Conservation (phyloP, 2,329 filamentous ascomycete species). For the Aspergillus vadensis region DNA sequence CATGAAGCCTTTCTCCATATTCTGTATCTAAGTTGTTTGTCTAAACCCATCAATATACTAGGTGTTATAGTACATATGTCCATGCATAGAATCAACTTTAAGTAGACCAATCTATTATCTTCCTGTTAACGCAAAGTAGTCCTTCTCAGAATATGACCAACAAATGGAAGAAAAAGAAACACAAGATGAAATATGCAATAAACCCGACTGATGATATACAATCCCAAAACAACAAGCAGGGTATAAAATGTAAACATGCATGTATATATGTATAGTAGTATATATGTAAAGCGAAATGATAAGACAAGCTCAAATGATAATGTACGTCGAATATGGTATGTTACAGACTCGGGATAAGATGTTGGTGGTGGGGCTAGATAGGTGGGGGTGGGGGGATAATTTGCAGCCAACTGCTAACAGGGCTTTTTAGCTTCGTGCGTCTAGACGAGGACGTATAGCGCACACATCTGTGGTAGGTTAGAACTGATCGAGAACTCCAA, state of each 20-base stretch:
- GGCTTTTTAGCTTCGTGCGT: background rate
- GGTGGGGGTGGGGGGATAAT: too few relatives aligned
- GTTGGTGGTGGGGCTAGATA: background rate
- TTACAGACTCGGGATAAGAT: background rate
- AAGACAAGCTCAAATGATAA: background rate
- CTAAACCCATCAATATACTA: too few relatives aligned
- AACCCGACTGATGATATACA: background rate
- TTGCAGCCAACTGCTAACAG: too few relatives aligned
- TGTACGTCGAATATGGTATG: background rate
- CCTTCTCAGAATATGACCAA: too few relatives aligned
- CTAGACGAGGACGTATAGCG: slow-evolving; percentile 61
- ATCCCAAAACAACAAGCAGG: background rate
- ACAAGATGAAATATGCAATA: background rate
- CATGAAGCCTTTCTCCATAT: too few relatives aligned
- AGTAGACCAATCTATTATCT: too few relatives aligned
- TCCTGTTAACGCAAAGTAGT: too few relatives aligned
- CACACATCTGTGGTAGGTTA: slow-evolving; percentile 53
- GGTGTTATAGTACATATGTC: too few relatives aligned
- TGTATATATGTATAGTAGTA: background rate
- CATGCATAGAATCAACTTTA: too few relatives aligned
- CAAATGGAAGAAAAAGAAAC: background rate
- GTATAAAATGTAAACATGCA: background rate
- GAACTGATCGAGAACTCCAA: too few relatives aligned
- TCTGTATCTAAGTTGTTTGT: too few relatives aligned
- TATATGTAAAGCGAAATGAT: background rate